Evolutionary conservation across 768 basidiomycete genomes (phyloP).

Genomic region (Boletellus sp.): DNA sequence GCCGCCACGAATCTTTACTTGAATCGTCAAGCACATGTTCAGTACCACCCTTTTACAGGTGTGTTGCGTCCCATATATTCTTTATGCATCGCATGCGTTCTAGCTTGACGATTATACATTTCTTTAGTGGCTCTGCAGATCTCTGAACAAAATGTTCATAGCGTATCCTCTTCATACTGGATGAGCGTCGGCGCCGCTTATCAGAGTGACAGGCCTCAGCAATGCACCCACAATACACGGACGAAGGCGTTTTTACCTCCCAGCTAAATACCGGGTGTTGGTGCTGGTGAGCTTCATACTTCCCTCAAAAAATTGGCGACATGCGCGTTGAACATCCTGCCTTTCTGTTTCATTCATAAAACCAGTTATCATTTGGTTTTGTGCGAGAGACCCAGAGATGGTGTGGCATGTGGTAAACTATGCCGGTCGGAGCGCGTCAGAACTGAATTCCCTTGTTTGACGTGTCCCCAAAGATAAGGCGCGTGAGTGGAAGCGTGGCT

Average conservation of each 20-base stretch:
- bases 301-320: slow-evolving; percentile 2
- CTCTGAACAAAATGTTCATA: slow-evolving; percentile 3
- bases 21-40: slow-evolving; percentile 1
- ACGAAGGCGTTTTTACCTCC: background rate
- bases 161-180: slow-evolving; percentile 1
- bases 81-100: slow-evolving; percentile 3
- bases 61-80: slow-evolving; percentile 6
- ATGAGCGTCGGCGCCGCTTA: slow-evolving; percentile 10
- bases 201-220: background rate
- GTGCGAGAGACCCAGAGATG: background rate
- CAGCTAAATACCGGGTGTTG: slow-evolving; percentile 18
- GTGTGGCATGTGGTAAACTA: background rate
- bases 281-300: slow-evolving; percentile 10
- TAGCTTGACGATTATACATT: background rate
- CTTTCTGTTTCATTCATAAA: slow-evolving; percentile 6
- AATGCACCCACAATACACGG: slow-evolving; percentile 1
- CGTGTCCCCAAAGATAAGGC: slow-evolving; percentile 7
- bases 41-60: slow-evolving; percentile 4
- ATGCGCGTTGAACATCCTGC: slow-evolving; percentile 15
- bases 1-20: slow-evolving; percentile 21
- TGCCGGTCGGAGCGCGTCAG: rapidly evolving
- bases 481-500: background rate
- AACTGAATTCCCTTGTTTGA: slow-evolving; percentile 3
- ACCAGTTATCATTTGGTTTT: background rate
- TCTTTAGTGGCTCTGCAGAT: background rate